Percentiles rank a stretch among this genome's conserved stretches.
Evolutionary conservation across 495 filamentous ascomycete genomes (phyloP).

Genomic region (Trichoderma reesei): DNA sequence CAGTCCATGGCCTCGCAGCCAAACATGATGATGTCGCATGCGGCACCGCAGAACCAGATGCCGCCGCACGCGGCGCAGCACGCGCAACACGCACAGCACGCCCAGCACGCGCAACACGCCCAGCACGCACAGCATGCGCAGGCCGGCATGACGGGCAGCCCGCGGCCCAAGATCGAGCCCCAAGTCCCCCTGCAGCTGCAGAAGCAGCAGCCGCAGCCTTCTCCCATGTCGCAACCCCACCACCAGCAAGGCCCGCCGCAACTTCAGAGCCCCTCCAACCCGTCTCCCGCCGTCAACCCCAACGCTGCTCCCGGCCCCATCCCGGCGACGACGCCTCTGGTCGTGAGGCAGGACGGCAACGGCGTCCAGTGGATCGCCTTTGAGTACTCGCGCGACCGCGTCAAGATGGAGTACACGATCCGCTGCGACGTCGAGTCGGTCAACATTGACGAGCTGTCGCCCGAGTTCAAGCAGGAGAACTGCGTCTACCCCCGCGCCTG

Average conservation of each 20-base stretch:
- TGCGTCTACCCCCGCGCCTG: slow-evolving; percentile 96
- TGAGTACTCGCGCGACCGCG: slow-evolving; percentile 91
- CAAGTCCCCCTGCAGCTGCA: slow-evolving; percentile 43
- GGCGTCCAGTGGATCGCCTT: slow-evolving; percentile 99
- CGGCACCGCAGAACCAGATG: slow-evolving; percentile 39
- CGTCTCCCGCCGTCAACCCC: slow-evolving; percentile 53
- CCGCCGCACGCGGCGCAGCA: slow-evolving; percentile 31
- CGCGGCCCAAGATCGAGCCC: slow-evolving; percentile 53
- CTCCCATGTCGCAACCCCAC: slow-evolving; percentile 9
- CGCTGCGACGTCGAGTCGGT: slow-evolving; percentile 97
- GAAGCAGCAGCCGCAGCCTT: slow-evolving; percentile 38
- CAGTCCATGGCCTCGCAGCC: slow-evolving; percentile 45
- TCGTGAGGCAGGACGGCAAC: slow-evolving; percentile 91
- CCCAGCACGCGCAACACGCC: no score
- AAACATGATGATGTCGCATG: slow-evolving; percentile 51
- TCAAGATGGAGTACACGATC: slow-evolving; percentile 99
- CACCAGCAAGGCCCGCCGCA: slow-evolving; percentile 27
- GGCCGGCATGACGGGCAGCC: slow-evolving; percentile 49
- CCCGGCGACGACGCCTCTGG: slow-evolving; percentile 91
- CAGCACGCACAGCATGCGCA: slow-evolving; percentile 41
- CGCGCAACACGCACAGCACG: no score
- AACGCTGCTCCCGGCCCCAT: slow-evolving; percentile 96
- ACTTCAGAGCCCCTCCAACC: slow-evolving; percentile 40
- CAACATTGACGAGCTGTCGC: slow-evolving; percentile 70
- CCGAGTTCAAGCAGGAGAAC: slow-evolving; percentile 94